Base-by-base conservation (phyloP, 495 filamentous ascomycete species). In the Podospora australis region DNA sequence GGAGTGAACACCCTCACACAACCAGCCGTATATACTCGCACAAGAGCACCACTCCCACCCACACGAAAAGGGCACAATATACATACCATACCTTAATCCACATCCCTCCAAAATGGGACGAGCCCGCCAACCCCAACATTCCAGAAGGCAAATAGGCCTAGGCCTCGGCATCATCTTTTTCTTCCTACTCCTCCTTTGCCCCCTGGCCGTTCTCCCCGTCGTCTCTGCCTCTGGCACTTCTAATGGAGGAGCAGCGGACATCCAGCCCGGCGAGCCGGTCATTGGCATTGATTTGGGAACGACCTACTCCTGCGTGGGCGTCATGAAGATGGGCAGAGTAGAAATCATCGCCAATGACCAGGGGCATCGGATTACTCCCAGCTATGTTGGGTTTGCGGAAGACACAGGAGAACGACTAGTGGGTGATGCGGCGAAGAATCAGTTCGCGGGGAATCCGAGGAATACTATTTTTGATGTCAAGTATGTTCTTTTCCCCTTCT, bases 391-490 rank as follows among this genome's bases (percentile, higher is more conserved):
- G 48, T 98, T 90, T 67, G 95, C 87, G 56, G 87, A 90, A 60
- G 88, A 96, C 55, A n/a, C 6, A 16, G 91, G 95, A 62, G 55
- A 58, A 22, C 46, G 58, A 20, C 29, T 60, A 2, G 51, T 60
- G 78, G 91, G 55, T 70, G 92, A 98, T 77, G 91, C 92, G 52
- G 92, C 92, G 39, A 98, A 98, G 83, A 97, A 97, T 73, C 94
- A 96, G 76, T 90, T 90, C 63, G 90, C 92, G 52, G 96, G 94
- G 85, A 98, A 98, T 81, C 94, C 94, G 19, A 68, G 72, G 55
- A 97, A 96, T 78, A 98, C 94, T 45, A 79, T 98, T 66, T 98
- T 96, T 77, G 92, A 98, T 66, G 88, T 94, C 68, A 98, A 98
- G 81, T 58, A 17, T 41, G 57, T 39, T 11, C 7, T 21, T 8